phyloP scores from a whole-genome alignment of 345 rosid species.

The Aegle marmelos region DNA sequence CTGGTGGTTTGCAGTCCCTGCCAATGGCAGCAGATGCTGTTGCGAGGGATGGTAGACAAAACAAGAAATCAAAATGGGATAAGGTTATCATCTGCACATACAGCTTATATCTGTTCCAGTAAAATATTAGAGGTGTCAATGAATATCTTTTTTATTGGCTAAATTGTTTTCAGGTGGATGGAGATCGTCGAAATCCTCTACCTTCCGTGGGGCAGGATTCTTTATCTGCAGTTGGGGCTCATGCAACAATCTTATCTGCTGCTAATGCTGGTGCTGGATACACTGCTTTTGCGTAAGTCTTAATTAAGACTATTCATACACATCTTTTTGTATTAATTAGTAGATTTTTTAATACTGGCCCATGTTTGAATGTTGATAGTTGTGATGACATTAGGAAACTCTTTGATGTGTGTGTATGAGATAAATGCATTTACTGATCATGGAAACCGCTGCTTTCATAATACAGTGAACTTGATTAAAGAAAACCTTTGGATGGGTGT shows the following conservation, averaged over 20 bases:
- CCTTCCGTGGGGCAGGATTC: constrained; percentile 62
- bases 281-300: constrained; percentile 83
- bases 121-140: neutral
- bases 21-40: constrained; percentile 41
- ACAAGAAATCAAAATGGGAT: constrained; percentile 96
- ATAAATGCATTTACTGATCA: neutral
- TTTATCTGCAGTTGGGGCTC: constrained; percentile 52
- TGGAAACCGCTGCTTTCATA: neutral
- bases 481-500: neutral
- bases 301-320: neutral
- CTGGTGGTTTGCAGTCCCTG: constrained; percentile 42
- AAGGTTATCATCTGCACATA: constrained; percentile 46
- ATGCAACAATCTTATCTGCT: constrained; percentile 57
- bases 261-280: constrained; percentile 83
- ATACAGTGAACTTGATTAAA: neutral
- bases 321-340: neutral
- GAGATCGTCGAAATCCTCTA: constrained; percentile 55
- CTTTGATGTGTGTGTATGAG: neutral
- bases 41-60: constrained; percentile 67
- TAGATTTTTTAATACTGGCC: neutral
- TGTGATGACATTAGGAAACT: neutral
- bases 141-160: constrained; percentile 7
- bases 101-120: neutral
- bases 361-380: neutral
- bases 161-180: constrained; percentile 65